phyloP scores from a whole-genome alignment of 73 alveolate species.

The Breviolum minutum region DNA sequence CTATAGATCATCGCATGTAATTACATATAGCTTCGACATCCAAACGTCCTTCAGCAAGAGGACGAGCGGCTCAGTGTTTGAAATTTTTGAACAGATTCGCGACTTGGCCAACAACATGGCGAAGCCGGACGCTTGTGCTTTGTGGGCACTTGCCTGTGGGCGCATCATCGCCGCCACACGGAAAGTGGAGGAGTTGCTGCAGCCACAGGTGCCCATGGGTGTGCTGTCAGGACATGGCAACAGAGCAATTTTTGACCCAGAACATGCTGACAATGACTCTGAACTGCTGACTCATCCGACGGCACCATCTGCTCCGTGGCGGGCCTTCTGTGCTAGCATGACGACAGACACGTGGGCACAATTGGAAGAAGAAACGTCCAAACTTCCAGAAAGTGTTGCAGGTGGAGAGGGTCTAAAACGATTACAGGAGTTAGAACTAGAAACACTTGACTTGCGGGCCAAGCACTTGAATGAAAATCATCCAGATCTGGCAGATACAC shows the following conservation, averaged over 20 bases:
- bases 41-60: too few relatives aligned
- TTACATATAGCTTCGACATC: too few relatives aligned
- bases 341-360: background rate
- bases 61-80: background rate
- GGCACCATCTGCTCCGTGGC: background rate
- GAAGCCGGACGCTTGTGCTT: background rate
- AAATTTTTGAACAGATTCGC: background rate
- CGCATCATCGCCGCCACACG: background rate
- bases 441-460: background rate
- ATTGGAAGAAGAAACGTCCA: background rate
- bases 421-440: background rate
- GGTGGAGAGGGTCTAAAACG: background rate
- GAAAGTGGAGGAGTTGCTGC: background rate
- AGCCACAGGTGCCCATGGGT: too few relatives aligned
- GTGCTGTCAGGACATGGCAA: background rate
- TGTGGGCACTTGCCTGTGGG: background rate
- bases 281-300: background rate
- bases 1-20: too few relatives aligned
- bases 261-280: background rate
- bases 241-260: background rate
- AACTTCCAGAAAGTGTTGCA: background rate
- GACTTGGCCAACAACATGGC: background rate
- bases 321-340: background rate
- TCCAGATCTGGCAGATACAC: too few relatives aligned
- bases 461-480: background rate